A percentile compares a stretch with the other conserved stretches of the same genome.
Evolutionary conservation across 345 rosid species (phyloP).

Genomic region (Salix exigua): DNA sequence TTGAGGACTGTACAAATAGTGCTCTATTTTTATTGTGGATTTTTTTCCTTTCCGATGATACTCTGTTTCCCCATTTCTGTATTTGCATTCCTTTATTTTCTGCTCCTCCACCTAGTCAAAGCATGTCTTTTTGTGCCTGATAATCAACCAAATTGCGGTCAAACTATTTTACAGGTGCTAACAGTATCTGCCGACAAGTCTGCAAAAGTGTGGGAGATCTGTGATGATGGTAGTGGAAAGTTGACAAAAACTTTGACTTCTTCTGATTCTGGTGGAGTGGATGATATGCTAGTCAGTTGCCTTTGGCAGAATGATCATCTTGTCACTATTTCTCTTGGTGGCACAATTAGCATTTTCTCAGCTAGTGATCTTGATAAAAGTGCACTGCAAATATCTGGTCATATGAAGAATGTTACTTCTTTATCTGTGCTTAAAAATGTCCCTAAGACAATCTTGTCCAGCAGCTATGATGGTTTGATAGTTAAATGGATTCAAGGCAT

Average conservation of each 20-base stretch:
- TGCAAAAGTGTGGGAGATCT: slow-evolving; percentile 89
- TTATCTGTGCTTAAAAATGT: slow-evolving; percentile 57
- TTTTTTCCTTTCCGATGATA: not conserved
- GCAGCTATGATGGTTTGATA: slow-evolving; percentile 90
- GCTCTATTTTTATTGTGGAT: not conserved
- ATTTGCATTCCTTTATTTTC: not conserved
- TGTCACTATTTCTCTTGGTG: slow-evolving; percentile 91
- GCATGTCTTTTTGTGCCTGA: not conserved
- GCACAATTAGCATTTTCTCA: slow-evolving; percentile 69
- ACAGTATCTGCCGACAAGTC: slow-evolving; percentile 98
- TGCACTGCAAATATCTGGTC: slow-evolving; percentile 72
- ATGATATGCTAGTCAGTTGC: slow-evolving; percentile 95
- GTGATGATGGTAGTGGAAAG: slow-evolving; percentile 63
- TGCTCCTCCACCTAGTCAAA: not conserved
- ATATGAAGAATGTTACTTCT: slow-evolving; percentile 79
- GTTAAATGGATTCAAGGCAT: slow-evolving; percentile 84
- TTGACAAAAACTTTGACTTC: slow-evolving; percentile 61
- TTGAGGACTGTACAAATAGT: not conserved
- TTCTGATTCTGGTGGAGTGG: slow-evolving; percentile 73
- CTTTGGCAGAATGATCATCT: slow-evolving; percentile 88
- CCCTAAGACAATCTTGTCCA: slow-evolving; percentile 58
- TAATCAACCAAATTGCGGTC: not conserved
- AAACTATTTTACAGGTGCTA: slow-evolving; percentile 48
- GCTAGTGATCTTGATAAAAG: slow-evolving; percentile 70
- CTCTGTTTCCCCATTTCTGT: not conserved